These are phyloP conservation scores for Nigrospora osmanthi DNA, from an alignment of 2,329 filamentous ascomycete species.

Conservation along the genomic window DNA sequence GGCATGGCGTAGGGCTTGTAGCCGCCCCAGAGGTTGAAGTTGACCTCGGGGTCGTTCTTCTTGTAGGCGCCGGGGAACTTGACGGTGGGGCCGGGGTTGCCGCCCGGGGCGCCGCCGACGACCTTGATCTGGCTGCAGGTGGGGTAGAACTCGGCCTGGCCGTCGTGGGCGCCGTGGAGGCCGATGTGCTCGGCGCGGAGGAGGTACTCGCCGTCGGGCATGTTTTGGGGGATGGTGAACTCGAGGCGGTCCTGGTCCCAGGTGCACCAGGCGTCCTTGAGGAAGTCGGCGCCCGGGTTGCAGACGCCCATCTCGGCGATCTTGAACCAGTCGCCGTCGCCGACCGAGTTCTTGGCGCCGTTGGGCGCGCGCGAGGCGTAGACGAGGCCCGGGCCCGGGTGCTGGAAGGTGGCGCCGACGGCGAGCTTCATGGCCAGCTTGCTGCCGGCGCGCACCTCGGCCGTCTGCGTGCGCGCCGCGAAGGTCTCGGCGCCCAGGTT, in stretches of 20 bases:
- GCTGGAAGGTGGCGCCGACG: not conserved
- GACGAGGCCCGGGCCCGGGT: not conserved
- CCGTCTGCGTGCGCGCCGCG: not conserved
- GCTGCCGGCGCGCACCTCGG: not conserved
- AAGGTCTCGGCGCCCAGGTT: not conserved
- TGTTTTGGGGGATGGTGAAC: slow-evolving; percentile 13
- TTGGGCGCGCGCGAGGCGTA: slow-evolving; percentile 2
- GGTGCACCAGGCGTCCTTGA: not conserved
- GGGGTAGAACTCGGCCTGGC: slow-evolving; percentile 11
- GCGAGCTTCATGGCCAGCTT: not conserved
- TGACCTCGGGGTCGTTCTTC: not conserved
- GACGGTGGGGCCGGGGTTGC: not conserved
- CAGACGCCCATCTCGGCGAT: slow-evolving; percentile 3
- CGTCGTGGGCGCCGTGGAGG: slow-evolving; percentile 12
- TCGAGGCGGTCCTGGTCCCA: slow-evolving; percentile 5
- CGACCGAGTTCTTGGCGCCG: slow-evolving; percentile 5
- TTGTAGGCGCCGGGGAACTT: slow-evolving; percentile 2
- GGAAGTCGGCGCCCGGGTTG: not conserved
- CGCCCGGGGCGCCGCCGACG: not conserved
- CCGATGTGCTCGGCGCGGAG: slow-evolving; percentile 17
- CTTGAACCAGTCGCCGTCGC: slow-evolving; percentile 10
- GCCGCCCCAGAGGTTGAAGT: not conserved
- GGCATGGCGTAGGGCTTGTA: not conserved
- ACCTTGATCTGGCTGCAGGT: slow-evolving; percentile 2
- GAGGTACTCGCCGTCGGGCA: slow-evolving; percentile 17